phyloP scores from a whole-genome alignment of 2,329 filamentous ascomycete species.

The Coleophoma crateriformis region DNA sequence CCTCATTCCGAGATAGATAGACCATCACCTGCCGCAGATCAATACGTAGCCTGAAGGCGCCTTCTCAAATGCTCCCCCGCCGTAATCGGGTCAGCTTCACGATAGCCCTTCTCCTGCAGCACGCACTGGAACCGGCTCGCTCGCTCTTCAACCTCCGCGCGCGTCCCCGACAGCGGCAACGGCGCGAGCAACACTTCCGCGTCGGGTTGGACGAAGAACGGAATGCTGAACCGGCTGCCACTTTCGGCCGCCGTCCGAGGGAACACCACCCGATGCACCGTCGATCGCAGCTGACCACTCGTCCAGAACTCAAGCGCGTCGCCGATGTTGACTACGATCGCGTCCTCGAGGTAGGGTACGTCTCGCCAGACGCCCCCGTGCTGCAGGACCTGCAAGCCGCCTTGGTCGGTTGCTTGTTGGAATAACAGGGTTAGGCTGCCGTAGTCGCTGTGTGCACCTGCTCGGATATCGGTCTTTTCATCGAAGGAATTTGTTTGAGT shows the following conservation, averaged over 20 bases:
- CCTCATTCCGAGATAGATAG: too few relatives aligned
- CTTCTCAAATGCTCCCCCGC: neutral
- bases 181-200: neutral
- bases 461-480: neutral
- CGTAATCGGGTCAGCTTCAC: neutral
- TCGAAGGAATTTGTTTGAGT: neutral
- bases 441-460: slow-evolving; percentile 24
- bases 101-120: neutral
- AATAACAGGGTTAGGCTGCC: slow-evolving; percentile 27
- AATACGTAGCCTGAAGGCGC: neutral
- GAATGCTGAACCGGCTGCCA: neutral
- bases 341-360: slow-evolving; percentile 19
- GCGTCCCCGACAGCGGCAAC: neutral
- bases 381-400: slow-evolving; percentile 24
- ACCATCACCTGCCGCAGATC: too few relatives aligned
- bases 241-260: neutral
- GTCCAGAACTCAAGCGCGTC: slow-evolving; percentile 23
- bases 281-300: slow-evolving; percentile 14
- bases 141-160: neutral
- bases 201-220: neutral
- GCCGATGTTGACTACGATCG: slow-evolving; percentile 25
- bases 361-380: slow-evolving; percentile 16
- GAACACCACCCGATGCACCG: slow-evolving; percentile 16
- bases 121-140: neutral
- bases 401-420: slow-evolving; percentile 17